These are phyloP conservation scores for Colletotrichum abscissum DNA, from an alignment of 2,329 filamentous ascomycete genomes.

Conservation along the genomic window DNA sequence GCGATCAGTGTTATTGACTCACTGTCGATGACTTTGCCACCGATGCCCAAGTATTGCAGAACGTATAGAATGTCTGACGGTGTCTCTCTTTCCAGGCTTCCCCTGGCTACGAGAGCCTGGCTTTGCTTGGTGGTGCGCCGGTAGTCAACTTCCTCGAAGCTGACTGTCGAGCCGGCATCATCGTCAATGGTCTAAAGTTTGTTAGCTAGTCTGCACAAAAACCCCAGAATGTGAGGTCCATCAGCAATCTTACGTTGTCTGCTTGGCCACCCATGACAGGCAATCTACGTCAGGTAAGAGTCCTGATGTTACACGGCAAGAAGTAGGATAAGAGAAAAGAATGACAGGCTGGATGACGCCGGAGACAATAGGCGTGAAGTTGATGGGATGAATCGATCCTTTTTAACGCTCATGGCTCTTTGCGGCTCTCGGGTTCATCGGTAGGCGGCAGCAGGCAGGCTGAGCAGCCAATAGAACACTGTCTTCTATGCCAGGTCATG, in stretches of 20 bases:
- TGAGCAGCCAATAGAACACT: not conserved
- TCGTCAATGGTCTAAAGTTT: conserved; percentile 32
- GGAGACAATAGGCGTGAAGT: not conserved
- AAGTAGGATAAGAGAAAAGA: not conserved
- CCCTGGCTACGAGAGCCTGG: conserved; percentile 33
- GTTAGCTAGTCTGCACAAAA: not conserved
- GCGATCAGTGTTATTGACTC: conserved; percentile 30
- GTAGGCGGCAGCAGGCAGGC: not conserved
- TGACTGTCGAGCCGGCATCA: conserved; percentile 44
- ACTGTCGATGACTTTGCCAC: conserved; percentile 50
- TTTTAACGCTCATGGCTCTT: not conserved
- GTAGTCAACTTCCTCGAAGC: conserved; percentile 47
- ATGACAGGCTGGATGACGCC: not conserved
- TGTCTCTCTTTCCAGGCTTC: conserved; percentile 39
- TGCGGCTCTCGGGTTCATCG: conserved; percentile 8
- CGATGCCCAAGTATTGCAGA: conserved; percentile 50
- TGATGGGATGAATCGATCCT: not conserved
- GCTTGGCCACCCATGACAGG: conserved; percentile 15
- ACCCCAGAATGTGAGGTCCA: too few species aligned
- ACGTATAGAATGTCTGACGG: conserved; percentile 54
- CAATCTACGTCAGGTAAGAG: too few species aligned
- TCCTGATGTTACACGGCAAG: not conserved
- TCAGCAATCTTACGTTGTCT: conserved; percentile 21
- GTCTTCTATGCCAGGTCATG: not conserved
- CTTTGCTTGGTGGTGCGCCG: not conserved